A percentile compares a stretch with the other conserved stretches of the same genome.
Conservation (phyloP, 306 rosid species). For the Corylus americana region DNA sequence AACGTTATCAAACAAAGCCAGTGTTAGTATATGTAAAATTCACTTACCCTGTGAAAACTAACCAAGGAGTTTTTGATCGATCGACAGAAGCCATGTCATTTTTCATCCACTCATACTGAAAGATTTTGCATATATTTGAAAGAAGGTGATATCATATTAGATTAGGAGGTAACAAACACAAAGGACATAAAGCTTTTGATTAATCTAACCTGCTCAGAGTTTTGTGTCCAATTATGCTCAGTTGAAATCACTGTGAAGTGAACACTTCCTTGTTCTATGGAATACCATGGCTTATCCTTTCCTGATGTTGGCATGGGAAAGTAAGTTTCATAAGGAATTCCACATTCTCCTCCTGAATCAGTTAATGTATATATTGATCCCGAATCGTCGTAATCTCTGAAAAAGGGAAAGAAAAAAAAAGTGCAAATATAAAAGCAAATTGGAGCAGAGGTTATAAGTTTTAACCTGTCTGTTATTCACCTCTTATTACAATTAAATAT, state of each 20-base stretch:
- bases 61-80: too few species aligned
- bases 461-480: too few species aligned
- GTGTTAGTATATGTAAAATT: too few species aligned
- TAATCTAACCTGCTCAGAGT: conserved; percentile 70
- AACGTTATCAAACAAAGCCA: too few species aligned
- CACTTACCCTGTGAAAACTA: too few species aligned
- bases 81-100: too few species aligned
- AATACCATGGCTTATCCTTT: conserved; percentile 93
- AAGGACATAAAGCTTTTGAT: conserved; percentile 1
- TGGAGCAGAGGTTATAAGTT: too few species aligned
- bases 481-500: too few species aligned
- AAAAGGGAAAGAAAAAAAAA: background rate
- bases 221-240: conserved; percentile 63
- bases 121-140: too few species aligned
- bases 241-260: conserved; percentile 85
- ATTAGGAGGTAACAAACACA: background rate
- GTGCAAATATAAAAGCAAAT: background rate
- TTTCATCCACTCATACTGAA: too few species aligned
- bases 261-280: conserved; percentile 77
- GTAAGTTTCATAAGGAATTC: conserved; percentile 84
- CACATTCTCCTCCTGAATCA: conserved; percentile 96
- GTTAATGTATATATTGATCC: conserved; percentile 53
- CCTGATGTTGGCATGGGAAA: conserved; percentile 75
- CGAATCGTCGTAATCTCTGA: conserved; percentile 61
- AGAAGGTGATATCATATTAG: background rate